A percentile compares a stretch with the other conserved stretches of the same genome.
Conservation (phyloP, 2,329 filamentous ascomycete genomes). For the Orbilia oligospora region DNA sequence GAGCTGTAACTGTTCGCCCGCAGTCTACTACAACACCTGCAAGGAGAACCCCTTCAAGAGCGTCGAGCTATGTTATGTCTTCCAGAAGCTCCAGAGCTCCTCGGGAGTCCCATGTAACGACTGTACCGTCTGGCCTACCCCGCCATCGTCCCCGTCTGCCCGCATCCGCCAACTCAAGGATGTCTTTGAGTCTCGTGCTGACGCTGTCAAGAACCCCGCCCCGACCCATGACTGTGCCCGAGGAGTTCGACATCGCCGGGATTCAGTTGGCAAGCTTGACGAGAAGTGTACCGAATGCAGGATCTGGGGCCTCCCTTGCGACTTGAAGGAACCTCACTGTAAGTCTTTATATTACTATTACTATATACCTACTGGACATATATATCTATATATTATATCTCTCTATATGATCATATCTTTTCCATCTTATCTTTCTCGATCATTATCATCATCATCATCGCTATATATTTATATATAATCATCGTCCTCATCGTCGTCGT, state of each 20-base stretch:
- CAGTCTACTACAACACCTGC: constrained; percentile 44
- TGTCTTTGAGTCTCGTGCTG: constrained; percentile 49
- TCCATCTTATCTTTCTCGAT: background rate
- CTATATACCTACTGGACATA: background rate
- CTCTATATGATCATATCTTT: background rate
- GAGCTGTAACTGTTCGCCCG: constrained; percentile 54
- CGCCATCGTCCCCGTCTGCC: constrained; percentile 53
- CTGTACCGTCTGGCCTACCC: constrained; percentile 48
- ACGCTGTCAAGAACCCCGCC: constrained; percentile 38
- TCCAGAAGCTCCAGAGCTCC: constrained; percentile 30
- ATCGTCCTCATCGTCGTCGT: background rate
- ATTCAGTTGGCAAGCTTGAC: constrained; percentile 56
- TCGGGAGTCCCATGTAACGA: constrained; percentile 40
- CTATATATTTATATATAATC: background rate
- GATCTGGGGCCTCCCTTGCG: constrained; percentile 47
- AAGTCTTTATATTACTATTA: constrained; percentile 32
- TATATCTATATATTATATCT: constrained; percentile 6
- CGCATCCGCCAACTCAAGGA: constrained; percentile 54
- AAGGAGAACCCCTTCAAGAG: constrained; percentile 44
- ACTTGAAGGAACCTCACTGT: constrained; percentile 58
- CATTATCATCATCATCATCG: background rate
- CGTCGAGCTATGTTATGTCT: constrained; percentile 41
- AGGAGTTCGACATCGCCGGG: constrained; percentile 45
- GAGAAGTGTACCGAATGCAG: constrained; percentile 57
- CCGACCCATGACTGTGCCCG: constrained; percentile 30